Conservation (phyloP, 257 asterid species). For the Echites panduratus region DNA sequence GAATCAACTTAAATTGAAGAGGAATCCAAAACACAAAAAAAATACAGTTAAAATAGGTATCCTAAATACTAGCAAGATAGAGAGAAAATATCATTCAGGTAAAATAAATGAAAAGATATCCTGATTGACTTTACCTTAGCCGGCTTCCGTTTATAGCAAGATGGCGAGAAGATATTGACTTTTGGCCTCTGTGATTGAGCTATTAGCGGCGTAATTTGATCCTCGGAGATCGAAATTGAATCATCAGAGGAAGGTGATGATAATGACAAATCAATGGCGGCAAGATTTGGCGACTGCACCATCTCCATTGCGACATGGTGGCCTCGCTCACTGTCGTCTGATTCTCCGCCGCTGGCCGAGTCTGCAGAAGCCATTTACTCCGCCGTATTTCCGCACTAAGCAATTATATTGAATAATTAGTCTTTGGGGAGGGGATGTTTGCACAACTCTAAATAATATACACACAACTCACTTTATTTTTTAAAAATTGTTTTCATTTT, state of each 20-base stretch:
- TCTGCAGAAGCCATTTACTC: slow-evolving; percentile 6
- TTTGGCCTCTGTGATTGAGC: slow-evolving; percentile 28
- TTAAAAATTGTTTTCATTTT: too few species aligned
- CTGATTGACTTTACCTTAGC: slow-evolving; percentile 14
- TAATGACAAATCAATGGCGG: slow-evolving; percentile 9
- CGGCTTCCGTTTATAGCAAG: slow-evolving; percentile 25
- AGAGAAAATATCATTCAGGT: background rate
- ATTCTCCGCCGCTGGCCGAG: slow-evolving; percentile 2
- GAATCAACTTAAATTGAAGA: background rate
- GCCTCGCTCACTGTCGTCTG: slow-evolving; percentile 13
- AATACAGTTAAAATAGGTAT: too few species aligned
- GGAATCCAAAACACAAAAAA: background rate
- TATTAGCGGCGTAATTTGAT: slow-evolving; percentile 29
- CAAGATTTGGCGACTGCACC: slow-evolving; percentile 1
- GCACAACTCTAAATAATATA: too few species aligned
- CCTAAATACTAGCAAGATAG: too few species aligned
- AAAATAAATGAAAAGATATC: background rate
- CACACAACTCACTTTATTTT: too few species aligned
- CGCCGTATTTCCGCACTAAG: background rate
- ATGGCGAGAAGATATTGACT: slow-evolving; percentile 35
- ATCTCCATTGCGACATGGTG: slow-evolving; percentile 13
- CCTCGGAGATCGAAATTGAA: slow-evolving; percentile 19
- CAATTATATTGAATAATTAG: too few species aligned
- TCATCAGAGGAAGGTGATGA: slow-evolving; percentile 10
- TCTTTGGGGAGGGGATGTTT: too few species aligned